phyloP scores from a whole-genome alignment of 2,329 filamentous ascomycete species.

The Cryphonectria naterciae region DNA sequence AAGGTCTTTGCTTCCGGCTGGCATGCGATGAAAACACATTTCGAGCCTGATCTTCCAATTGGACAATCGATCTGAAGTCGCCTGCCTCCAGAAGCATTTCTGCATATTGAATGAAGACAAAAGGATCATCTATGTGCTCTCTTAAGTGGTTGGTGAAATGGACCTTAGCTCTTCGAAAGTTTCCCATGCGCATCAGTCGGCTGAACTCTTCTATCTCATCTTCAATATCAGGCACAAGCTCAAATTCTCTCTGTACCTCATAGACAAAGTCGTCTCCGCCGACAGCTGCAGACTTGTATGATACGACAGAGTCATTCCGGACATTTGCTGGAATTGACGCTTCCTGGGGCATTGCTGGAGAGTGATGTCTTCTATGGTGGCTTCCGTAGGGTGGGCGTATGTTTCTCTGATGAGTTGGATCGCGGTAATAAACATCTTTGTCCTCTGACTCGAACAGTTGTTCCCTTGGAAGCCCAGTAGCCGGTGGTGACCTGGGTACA shows the following conservation, averaged over 20 bases:
- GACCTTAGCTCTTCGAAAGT: constrained; percentile 32
- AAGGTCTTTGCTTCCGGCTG: not conserved
- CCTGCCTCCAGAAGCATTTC: constrained; percentile 37
- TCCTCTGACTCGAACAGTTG: too few relatives aligned
- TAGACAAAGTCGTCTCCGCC: not conserved
- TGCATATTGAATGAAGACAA: constrained; percentile 36
- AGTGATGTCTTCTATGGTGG: not conserved
- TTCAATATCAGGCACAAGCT: constrained; percentile 34
- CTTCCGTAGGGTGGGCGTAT: not conserved
- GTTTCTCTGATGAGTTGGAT: too few relatives aligned
- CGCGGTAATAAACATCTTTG: too few relatives aligned
- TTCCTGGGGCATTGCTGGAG: not conserved
- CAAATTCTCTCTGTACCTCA: constrained; percentile 15
- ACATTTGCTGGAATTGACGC: not conserved
- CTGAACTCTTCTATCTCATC: constrained; percentile 34
- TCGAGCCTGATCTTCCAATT: not conserved
- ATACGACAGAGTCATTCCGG: not conserved
- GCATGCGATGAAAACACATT: not conserved
- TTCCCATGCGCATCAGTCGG: constrained; percentile 35
- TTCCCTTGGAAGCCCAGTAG: too few relatives aligned
- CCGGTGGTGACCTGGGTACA: too few relatives aligned
- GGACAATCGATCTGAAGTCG: constrained; percentile 31
- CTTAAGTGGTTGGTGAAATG: constrained; percentile 33
- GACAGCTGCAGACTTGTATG: not conserved
- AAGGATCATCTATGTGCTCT: constrained; percentile 33